These are phyloP conservation scores for Pyropia haitanensis DNA, from an alignment of 23 red algal species.

Conservation along the genomic window DNA sequence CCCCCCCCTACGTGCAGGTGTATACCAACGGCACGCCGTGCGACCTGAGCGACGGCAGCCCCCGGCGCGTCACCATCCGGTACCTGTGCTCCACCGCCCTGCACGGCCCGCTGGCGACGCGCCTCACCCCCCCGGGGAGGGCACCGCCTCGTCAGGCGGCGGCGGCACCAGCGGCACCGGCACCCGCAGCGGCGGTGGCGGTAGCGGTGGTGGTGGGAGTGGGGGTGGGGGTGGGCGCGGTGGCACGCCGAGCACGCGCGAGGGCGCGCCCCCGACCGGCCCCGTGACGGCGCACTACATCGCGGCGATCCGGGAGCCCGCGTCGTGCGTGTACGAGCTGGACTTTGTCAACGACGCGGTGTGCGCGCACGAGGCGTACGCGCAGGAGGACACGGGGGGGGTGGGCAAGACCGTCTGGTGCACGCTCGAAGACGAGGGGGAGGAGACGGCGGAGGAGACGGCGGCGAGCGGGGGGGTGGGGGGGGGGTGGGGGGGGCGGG, in stretches of 20 bases:
- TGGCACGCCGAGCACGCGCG: no score
- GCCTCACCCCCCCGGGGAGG: neutral
- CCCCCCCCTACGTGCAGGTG: conserved; percentile 8
- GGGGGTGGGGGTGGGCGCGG: no score
- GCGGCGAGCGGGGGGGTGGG: no score
- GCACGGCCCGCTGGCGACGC: conserved; percentile 6
- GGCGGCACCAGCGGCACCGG: no score
- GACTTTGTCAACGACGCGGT: conserved; percentile 65
- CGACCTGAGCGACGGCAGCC: conserved; percentile 42
- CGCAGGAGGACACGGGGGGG: neutral
- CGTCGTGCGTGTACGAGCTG: conserved; percentile 72
- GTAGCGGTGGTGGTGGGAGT: no score
- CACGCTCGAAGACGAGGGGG: no score
- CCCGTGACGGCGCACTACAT: conserved; percentile 7
- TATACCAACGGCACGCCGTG: conserved; percentile 62
- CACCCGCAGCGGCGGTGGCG: no score
- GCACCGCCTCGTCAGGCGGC: neutral
- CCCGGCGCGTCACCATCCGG: conserved; percentile 42
- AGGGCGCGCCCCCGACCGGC: no score
- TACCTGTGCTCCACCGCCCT: conserved; percentile 53
- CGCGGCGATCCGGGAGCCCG: conserved; percentile 41
- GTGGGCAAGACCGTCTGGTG: no score
- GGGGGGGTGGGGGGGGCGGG: no score
- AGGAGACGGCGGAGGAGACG: no score
- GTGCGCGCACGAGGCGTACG: conserved; percentile 40